Percentiles rank a stretch among this genome's conserved stretches.
phyloP scores from a whole-genome alignment of 2,329 filamentous ascomycete genomes.

The Phyllosticta citrichinensis region DNA sequence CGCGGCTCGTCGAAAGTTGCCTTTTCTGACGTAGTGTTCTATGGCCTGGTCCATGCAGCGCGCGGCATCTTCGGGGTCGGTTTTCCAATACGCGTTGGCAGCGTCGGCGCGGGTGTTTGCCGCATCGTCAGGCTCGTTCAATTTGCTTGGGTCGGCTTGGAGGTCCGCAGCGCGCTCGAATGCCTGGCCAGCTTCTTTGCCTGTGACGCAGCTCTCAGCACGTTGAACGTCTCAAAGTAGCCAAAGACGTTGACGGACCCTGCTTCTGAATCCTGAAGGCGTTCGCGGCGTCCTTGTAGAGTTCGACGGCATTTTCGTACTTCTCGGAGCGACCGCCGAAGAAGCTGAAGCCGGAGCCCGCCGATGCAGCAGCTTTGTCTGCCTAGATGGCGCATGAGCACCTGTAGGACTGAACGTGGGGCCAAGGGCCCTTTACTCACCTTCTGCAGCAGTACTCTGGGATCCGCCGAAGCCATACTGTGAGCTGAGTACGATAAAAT shows the following conservation, averaged over 20 bases:
- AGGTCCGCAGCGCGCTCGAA: conserved; percentile 79
- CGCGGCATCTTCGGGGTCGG: conserved; percentile 72
- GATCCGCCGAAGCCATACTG: conserved; percentile 59
- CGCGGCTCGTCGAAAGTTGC: conserved; percentile 84
- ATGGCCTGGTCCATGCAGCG: conserved; percentile 45
- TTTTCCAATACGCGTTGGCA: conserved; percentile 81
- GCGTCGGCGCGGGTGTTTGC: conserved; percentile 83
- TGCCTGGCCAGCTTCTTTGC: conserved; percentile 73
- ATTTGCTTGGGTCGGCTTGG: conserved; percentile 53
- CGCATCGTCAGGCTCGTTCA: conserved; percentile 87
- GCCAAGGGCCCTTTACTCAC: conserved; percentile 32
- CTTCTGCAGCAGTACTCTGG: conserved; percentile 68
- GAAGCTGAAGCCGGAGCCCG: conserved; percentile 73
- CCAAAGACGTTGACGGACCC: conserved; percentile 44
- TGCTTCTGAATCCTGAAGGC: conserved; percentile 81
- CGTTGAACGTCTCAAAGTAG: neutral
- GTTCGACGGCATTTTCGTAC: conserved; percentile 77
- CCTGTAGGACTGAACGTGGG: conserved; percentile 9
- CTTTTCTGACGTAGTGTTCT: conserved; percentile 75
- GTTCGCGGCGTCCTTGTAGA: conserved; percentile 83
- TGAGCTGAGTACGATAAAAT: neutral
- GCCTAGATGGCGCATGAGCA: conserved; percentile 48
- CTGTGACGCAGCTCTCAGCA: conserved; percentile 33
- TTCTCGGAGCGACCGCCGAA: conserved; percentile 84
- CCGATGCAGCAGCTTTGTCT: conserved; percentile 68